Conservation (phyloP, 73 alveolate species). For the Blepharisma japonicum region DNA sequence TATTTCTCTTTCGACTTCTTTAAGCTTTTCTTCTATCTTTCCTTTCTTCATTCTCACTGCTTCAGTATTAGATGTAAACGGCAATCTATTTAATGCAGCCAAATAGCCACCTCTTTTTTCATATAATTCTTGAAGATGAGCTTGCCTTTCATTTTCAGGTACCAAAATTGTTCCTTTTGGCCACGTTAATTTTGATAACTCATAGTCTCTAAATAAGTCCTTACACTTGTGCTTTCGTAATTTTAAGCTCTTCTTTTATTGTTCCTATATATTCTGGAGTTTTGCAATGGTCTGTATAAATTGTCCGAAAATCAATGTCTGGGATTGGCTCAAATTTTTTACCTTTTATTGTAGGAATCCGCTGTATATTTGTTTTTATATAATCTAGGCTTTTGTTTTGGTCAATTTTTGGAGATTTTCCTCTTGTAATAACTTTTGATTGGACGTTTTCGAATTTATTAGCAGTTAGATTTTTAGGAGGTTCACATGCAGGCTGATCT, state of each 20-base stretch:
- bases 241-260: neutral
- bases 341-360: too few species aligned
- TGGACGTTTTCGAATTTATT: too few species aligned
- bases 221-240: neutral
- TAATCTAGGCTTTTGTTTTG: too few species aligned
- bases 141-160: neutral
- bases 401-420: too few species aligned
- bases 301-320: too few species aligned
- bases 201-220: conserved; percentile 15
- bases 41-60: neutral
- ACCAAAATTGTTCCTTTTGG: conserved; percentile 18
- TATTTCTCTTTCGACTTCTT: neutral
- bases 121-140: neutral
- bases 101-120: neutral
- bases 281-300: neutral
- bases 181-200: neutral
- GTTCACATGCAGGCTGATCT: too few species aligned
- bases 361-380: too few species aligned
- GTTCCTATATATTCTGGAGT: conserved; percentile 12
- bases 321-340: too few species aligned
- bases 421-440: too few species aligned
- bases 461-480: too few species aligned
- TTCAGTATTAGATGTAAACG: conserved; percentile 22
- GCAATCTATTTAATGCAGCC: neutral
- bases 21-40: neutral